Percentiles rank a stretch among this genome's conserved stretches.
These are phyloP conservation scores for Pleodorina starrii DNA, from an alignment of 139 green algal genomes.

Conservation along the genomic window DNA sequence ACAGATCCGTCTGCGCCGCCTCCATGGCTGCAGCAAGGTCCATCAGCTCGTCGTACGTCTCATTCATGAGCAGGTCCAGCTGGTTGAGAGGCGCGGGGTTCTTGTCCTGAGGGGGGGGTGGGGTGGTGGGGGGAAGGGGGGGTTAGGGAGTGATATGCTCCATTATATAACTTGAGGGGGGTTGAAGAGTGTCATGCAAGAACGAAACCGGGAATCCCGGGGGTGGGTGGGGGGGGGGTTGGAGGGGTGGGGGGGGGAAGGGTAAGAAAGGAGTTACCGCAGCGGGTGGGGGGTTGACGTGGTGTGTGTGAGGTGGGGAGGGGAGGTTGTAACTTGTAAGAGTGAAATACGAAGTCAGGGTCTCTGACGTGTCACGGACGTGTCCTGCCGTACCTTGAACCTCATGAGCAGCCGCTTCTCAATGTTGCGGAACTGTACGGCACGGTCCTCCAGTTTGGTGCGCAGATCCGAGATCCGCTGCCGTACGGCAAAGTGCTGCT, in stretches of 20 bases:
- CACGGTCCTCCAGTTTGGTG: constrained; percentile 60
- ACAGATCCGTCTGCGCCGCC: constrained; percentile 52
- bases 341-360: too few relatives aligned
- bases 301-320: background rate
- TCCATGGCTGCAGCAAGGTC: constrained; percentile 51
- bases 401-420: constrained; percentile 83
- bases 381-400: constrained; percentile 67
- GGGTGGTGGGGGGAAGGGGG: background rate
- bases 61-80: constrained; percentile 77
- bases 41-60: constrained; percentile 67
- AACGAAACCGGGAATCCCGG: too few relatives aligned
- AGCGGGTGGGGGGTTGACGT: background rate
- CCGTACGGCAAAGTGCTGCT: constrained; percentile 69
- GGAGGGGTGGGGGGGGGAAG: too few relatives aligned
- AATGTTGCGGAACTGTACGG: constrained; percentile 67
- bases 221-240: too few relatives aligned
- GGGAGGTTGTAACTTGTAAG: background rate
- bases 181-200: too few relatives aligned
- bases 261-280: background rate
- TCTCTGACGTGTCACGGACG: too few relatives aligned
- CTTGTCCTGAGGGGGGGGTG: constrained; percentile 64
- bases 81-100: constrained; percentile 72
- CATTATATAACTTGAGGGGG: too few relatives aligned
- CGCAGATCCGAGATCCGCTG: constrained; percentile 30
- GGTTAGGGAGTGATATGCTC: too few relatives aligned